Evolutionary conservation across 768 basidiomycete species (phyloP), one percentile per base, ranked within the genome.

Genomic region (Xerocomus spinulosus): DNA sequence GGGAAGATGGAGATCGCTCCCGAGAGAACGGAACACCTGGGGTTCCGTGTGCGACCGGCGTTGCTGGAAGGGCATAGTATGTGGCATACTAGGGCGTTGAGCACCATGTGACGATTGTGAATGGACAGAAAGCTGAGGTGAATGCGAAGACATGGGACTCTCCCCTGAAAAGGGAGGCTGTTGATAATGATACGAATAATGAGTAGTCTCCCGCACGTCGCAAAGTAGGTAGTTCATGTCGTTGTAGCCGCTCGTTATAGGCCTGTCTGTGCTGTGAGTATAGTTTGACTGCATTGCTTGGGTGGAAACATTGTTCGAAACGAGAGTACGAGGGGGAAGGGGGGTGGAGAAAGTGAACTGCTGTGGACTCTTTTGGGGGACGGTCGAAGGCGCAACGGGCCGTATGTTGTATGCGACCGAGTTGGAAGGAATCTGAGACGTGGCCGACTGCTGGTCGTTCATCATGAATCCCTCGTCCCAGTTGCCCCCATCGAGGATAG

Each of bases 401-500:
- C 66, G 66, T 41, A 78, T 67, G 38, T 71, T 75, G 56, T 77
- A 81, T 39, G 70, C 44, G 29, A 74, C 62, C 17, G 79, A 59
- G 20, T 71, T 63, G 37, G 70, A 64, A 29, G 72, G 58, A 35
- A 73, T 52, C 24, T 75, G 71, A 4, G 66, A 55, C 21, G 37
- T 42, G 29, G 66, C 21, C 3, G 66, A 41, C 39, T 72, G 63
- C 32, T 74, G 71, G 44, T 79, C 79, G 30, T 68, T 68, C 60
- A 82, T 70, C 40, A 81, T 69, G 43, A 84, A 70, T 2, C 74
- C 66, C 26, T 83, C 77, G 36, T 79, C 75, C 84, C 84, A 85
- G 45, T 70, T 63, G 42, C 68, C 58, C 39, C 70, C 64, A 54
- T 79, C 78, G 42, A 78, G 74, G 45, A 77, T 74, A 32, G 76